Evolutionary conservation across 2,329 filamentous ascomycete species (phyloP).

Genomic region (Aspergillus hortae): DNA sequence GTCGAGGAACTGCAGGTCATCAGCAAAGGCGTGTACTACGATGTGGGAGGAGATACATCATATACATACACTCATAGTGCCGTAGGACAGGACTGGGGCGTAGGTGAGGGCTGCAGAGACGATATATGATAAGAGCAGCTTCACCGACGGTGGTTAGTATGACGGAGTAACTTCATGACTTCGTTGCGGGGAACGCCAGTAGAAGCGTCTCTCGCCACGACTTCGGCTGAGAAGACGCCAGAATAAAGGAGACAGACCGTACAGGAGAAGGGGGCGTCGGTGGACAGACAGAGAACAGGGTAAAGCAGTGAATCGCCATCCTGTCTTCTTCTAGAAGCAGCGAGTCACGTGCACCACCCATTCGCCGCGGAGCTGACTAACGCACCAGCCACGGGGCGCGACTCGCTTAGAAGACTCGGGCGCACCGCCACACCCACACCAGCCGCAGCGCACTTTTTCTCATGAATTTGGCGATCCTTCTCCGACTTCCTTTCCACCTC

Average conservation of each 20-base stretch:
- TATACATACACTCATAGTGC: conserved; percentile 38
- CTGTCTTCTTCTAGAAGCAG: conserved; percentile 24
- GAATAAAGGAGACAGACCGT: neutral
- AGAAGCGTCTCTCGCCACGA: conserved; percentile 10
- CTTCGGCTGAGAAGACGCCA: conserved; percentile 1
- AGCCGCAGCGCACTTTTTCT: conserved; percentile 39
- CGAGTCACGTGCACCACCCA: conserved; percentile 23
- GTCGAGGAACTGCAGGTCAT: conserved; percentile 46
- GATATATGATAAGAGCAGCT: conserved; percentile 16
- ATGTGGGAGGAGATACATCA: neutral
- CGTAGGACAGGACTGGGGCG: neutral
- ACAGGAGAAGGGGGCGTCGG: conserved; percentile 8
- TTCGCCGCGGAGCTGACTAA: conserved; percentile 4
- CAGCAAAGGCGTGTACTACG: neutral
- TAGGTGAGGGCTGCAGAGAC: conserved; percentile 5
- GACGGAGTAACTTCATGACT: conserved; percentile 39
- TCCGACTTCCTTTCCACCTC: conserved; percentile 27
- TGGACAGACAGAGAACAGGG: conserved; percentile 8
- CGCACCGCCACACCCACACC: conserved; percentile 29
- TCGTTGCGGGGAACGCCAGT: conserved; percentile 20
- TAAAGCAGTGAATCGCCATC: conserved; percentile 13
- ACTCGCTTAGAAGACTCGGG: conserved; percentile 34
- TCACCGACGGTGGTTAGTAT: conserved; percentile 39
- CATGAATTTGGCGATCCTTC: conserved; percentile 24
- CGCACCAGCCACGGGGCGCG: conserved; percentile 19